These are phyloP conservation scores for Solanum lycopersicoides DNA, from an alignment of 257 asterid species.

Conservation along the genomic window DNA sequence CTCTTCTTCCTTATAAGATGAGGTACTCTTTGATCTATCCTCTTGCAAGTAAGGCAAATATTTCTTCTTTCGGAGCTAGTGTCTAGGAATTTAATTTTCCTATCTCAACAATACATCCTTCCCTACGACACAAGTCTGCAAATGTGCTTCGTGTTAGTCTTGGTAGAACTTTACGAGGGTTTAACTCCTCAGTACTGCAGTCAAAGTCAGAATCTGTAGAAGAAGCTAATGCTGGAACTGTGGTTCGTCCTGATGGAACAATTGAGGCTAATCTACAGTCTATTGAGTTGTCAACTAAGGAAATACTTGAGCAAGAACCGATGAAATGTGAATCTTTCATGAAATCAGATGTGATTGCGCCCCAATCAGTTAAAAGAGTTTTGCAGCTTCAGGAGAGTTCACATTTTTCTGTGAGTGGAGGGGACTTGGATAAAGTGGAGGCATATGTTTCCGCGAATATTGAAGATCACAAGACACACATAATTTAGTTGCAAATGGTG, in stretches of 20 bases:
- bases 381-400: constrained; percentile 49
- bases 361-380: constrained; percentile 24
- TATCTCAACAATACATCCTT: too few species aligned
- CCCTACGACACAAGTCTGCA: too few species aligned
- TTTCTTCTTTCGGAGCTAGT: too few species aligned
- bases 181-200: constrained; percentile 20
- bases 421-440: background rate
- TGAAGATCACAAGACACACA: constrained; percentile 13
- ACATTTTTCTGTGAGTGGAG: too few species aligned
- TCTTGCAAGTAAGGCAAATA: too few species aligned
- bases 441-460: background rate
- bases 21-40: too few species aligned
- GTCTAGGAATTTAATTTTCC: too few species aligned
- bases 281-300: too few species aligned
- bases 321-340: background rate
- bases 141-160: too few species aligned
- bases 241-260: constrained; percentile 23
- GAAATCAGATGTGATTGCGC: constrained; percentile 1
- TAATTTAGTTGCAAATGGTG: constrained; percentile 16
- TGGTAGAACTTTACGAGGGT: constrained; percentile 5
- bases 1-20: too few species aligned
- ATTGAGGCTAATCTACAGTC: background rate
- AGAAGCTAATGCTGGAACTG: constrained; percentile 28
- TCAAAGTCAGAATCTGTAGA: constrained; percentile 47
- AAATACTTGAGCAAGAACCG: too few species aligned